These are phyloP conservation scores for Dendrostoma leiphaemia DNA, from an alignment of 2,329 filamentous ascomycete species.

Conservation along the genomic window DNA sequence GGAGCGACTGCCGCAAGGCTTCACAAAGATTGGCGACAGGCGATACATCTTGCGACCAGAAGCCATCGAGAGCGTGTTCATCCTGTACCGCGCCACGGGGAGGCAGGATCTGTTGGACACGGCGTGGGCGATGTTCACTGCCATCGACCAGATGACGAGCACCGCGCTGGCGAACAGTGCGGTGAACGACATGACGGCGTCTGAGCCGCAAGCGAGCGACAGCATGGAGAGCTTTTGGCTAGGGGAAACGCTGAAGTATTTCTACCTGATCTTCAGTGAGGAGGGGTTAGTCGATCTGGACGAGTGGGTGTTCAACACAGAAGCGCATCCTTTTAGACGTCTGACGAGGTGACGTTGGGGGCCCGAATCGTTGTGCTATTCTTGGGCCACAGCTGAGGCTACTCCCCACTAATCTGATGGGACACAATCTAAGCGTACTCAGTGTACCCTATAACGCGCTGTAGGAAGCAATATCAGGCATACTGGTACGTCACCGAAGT, in stretches of 20 bases:
- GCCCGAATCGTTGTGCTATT: too few relatives aligned
- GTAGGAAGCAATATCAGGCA: too few relatives aligned
- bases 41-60: constrained; percentile 18
- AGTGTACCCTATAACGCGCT: too few relatives aligned
- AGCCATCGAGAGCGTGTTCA: constrained; percentile 19
- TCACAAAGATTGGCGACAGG: constrained; percentile 3
- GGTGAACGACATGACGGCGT: constrained; percentile 5
- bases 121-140: constrained; percentile 17
- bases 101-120: constrained; percentile 8
- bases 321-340: constrained; percentile 16
- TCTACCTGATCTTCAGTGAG: constrained; percentile 15
- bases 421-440: too few relatives aligned
- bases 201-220: constrained; percentile 1
- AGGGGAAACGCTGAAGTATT: constrained; percentile 18
- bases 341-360: background rate
- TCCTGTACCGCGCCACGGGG: constrained; percentile 14
- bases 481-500: too few relatives aligned
- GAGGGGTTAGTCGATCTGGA: constrained; percentile 8
- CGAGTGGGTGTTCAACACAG: constrained; percentile 17
- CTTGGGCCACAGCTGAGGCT: too few relatives aligned
- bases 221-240: constrained; percentile 20
- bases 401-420: too few relatives aligned
- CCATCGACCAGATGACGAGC: constrained; percentile 6
- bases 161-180: constrained; percentile 12
- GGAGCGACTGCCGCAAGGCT: constrained; percentile 7